Base-by-base conservation (phyloP, 345 rosid genomes). In the Odontarrhena argentea region DNA sequence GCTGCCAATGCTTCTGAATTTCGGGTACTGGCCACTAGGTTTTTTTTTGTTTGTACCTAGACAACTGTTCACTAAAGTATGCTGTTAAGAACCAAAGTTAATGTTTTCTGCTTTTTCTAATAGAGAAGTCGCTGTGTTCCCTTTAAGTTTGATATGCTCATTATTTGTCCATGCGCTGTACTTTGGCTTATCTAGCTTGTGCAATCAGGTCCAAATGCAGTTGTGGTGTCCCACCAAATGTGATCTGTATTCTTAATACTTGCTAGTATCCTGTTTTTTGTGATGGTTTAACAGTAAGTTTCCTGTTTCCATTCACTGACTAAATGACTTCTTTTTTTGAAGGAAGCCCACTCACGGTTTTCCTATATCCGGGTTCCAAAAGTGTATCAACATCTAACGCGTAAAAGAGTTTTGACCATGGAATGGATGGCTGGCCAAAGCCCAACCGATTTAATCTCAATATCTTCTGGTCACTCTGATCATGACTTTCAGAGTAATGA, bases 351-450 rank as follows among this genome's bases (percentile, higher is more conserved):
- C 81, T 82, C 96, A 44, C 71, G 48, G 11, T 85, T 76, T 72
- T 52, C 84, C 0, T 89, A 86, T 67, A 92, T 92, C 35, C 69
- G 72, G 35, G 84, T 83, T 71, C 98, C 98, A 61, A 89, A 86
- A 76, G 80, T 92, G 58, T 80, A 73, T 68, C 71, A 59, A 46
- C 74, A 86, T 79, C 76, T 92, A 70, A 83, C 77, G 38, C 67
- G 88, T 48, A 92, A 87, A 84, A 83, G 93, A 79, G 89, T 89
- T 76, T 78, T 89, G 80, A 92, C 98, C 12, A 86, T 92, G 98
- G 98, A 92, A 76, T 92, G 98, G 98, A 86, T 92, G 57, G 88
- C 38, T 73, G 98, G 98, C 43, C 96, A 89, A 62, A 89, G 91
- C 76, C 85, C 96, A 61, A 86, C 84, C 18, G 87, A 83, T 81